Evolutionary conservation across 2,329 filamentous ascomycete species (phyloP), one percentile per base, ranked within the genome.

Genomic region (Dothistroma septosporum): DNA sequence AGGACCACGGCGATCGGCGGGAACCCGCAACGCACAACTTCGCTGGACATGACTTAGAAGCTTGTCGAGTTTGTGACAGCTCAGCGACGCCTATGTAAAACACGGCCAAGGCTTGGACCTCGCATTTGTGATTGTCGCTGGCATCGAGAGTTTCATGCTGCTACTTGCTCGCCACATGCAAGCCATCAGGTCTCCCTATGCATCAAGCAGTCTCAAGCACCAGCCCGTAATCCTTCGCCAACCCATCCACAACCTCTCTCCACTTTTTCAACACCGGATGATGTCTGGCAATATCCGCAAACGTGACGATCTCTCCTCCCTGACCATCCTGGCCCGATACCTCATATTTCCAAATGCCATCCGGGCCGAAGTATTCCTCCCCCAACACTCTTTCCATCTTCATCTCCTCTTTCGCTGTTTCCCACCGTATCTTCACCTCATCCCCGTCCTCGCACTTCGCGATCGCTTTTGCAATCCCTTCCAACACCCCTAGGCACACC

Each of bases 401-500:
- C 55, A 76, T 64, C 52, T 74, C 72, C 41, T 79, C 75, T 1
- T 70, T 70, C 1, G 84, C 70, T 33, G 71, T 69, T 31, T 62
- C 64, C 22, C 59, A 59, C 21, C 67, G 47, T 14, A 70, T 70
- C 61, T 19, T 54, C 1, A 69, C 65, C 11, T 69, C 70, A n/a
- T 69, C 62, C 21, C 16, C 63, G 68, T 47, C 57, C 58, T 57
- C 68, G 67, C 35, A 52, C 61, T 50, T 47, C 4, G 71, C 69
- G 65, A 66, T 6, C 66, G 64, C 22, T 61, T 71, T 53, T 76
- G 0, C 79, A 21, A 96, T 76, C 0, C 89, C 91, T 70, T 96
- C 90, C 6, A 97, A 72, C 4, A 90, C 77, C 0, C 94, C 94
- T 3, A 96, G 74, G 12, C 95, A 77, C 66, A 85, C 86, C 0